These are phyloP conservation scores for Fusarium virguliforme DNA, from an alignment of 2,329 filamentous ascomycete genomes.

Conservation along the genomic window DNA sequence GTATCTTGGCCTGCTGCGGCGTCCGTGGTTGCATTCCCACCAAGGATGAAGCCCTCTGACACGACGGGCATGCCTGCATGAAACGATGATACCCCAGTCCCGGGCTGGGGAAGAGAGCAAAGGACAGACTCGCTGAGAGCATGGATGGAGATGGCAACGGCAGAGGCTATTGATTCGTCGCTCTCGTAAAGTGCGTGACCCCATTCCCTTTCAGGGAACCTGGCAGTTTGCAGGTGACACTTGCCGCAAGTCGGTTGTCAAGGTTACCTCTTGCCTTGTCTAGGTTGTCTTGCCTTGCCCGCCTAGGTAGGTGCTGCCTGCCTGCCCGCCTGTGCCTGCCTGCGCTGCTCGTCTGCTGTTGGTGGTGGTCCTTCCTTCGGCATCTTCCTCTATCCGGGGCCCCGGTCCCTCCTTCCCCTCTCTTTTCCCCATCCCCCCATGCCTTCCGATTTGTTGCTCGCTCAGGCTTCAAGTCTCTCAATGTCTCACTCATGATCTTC, in stretches of 20 bases:
- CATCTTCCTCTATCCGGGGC: slow-evolving; percentile 33
- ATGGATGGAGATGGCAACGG: slow-evolving; percentile 3
- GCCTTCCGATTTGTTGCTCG: slow-evolving; percentile 37
- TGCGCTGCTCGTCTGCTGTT: slow-evolving; percentile 8
- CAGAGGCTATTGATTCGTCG: neutral
- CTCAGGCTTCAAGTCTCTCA: slow-evolving; percentile 20
- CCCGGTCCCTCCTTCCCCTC: slow-evolving; percentile 16
- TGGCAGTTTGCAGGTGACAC: slow-evolving; percentile 8
- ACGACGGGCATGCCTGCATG: slow-evolving; percentile 21
- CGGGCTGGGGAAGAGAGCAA: slow-evolving; percentile 4
- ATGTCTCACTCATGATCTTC: slow-evolving; percentile 23
- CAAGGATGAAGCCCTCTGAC: slow-evolving; percentile 11
- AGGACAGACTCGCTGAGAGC: slow-evolving; percentile 2
- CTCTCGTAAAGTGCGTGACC: slow-evolving; percentile 10
- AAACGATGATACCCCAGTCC: slow-evolving; percentile 17
- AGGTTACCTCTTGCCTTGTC: slow-evolving; percentile 2
- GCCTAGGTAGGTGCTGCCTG: slow-evolving; percentile 7
- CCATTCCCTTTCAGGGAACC: slow-evolving; percentile 15
- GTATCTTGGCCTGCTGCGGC: neutral
- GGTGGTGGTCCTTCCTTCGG: slow-evolving; percentile 13
- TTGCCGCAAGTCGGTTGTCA: slow-evolving; percentile 1
- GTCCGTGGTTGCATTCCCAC: slow-evolving; percentile 8
- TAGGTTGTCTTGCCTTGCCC: neutral
- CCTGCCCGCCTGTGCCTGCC: slow-evolving; percentile 1
- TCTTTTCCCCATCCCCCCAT: neutral